Base-by-base conservation (phyloP, 2,329 filamentous ascomycete genomes). In the Hypoxylon sp. region DNA sequence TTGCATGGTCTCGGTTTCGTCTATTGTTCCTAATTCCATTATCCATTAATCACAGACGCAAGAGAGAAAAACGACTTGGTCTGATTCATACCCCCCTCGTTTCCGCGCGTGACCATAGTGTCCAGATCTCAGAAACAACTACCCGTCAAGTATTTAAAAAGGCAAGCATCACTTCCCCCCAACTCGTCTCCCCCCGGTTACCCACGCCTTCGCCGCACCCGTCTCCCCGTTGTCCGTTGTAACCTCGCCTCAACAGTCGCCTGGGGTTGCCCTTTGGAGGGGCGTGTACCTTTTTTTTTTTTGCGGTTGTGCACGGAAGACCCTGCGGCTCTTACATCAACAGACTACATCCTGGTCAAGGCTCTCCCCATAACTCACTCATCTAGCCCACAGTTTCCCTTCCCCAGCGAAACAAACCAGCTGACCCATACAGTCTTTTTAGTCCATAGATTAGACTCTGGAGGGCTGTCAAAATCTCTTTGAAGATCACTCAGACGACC, bases 1-100 rank as follows among this genome's bases (percentile, higher is more conserved):
- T 70, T 60, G 60, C 68, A 60, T 65, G 49, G 63, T 71, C 66
- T 65, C 65, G 68, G 60, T 69, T 63, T 55, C 60, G 56, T 71
- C 68, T 66, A 60, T 63, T 62, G 57, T 55, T 71, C 60, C 65
- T 69, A 69, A 66, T 67, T 63, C 43, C 52, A 52, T 59, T 60
- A 43, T 48, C 57, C 59, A 48, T 62, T 60, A 67, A 67, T 67
- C 60, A 61, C 62, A 51, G 34, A 51, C 53, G 43, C 51, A 49
- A 30, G 36, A 50, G n/a, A 49, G 23, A 28, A 23, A 36, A 48
- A 49, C 34, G 36, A 21, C 28, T 34, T 5, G 38, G 1, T 65
- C 56, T 60, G 56, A 51, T 64, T 53, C 38, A 45, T 48, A 43
- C 32, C 45, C 23, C 55, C 45, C 30, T 57, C 43, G 28, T 46